Percentiles rank a stretch among this genome's conserved stretches.
Conservation (phyloP, 768 basidiomycete species). For the Sporobolomyces pararoseus region DNA sequence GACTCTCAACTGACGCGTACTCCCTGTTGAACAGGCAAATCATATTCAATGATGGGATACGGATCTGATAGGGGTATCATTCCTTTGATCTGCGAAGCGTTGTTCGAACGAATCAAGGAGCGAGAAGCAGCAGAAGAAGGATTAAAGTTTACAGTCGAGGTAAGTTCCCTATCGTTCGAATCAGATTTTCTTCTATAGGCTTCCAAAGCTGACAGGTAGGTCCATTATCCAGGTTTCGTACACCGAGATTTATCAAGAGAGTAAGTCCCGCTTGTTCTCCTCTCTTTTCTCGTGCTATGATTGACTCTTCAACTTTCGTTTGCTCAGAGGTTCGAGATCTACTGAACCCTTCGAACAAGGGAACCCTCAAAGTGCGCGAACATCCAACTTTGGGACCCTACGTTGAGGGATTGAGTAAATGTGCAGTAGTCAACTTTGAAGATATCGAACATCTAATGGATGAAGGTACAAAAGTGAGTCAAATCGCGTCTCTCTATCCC, state of each 20-base stretch:
- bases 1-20: no score
- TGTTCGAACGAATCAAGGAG: constrained; percentile 74
- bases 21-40: constrained; percentile 44
- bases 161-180: constrained; percentile 56
- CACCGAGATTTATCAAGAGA: constrained; percentile 80
- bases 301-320: not conserved
- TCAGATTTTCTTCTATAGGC: no score
- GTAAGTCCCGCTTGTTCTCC: not conserved
- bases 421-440: constrained; percentile 82
- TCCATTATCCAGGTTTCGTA: constrained; percentile 38
- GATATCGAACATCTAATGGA: constrained; percentile 99
- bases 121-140: constrained; percentile 65
- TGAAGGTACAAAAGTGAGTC: constrained; percentile 79
- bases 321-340: constrained; percentile 78
- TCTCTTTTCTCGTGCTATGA: not conserved
- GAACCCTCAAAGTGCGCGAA: constrained; percentile 93
- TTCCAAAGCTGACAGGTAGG: no score
- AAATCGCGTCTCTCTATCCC: not conserved
- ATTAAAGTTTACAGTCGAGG: constrained; percentile 83
- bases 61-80: constrained; percentile 88
- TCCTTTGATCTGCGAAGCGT: constrained; percentile 85
- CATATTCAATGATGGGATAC: constrained; percentile 54
- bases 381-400: constrained; percentile 87
- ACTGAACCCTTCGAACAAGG: constrained; percentile 92
- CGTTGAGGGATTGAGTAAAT: constrained; percentile 92